Percentiles rank a stretch among this genome's conserved stretches.
phyloP scores from a whole-genome alignment of 75 land plant species.

The Pinus tabuliformis region DNA sequence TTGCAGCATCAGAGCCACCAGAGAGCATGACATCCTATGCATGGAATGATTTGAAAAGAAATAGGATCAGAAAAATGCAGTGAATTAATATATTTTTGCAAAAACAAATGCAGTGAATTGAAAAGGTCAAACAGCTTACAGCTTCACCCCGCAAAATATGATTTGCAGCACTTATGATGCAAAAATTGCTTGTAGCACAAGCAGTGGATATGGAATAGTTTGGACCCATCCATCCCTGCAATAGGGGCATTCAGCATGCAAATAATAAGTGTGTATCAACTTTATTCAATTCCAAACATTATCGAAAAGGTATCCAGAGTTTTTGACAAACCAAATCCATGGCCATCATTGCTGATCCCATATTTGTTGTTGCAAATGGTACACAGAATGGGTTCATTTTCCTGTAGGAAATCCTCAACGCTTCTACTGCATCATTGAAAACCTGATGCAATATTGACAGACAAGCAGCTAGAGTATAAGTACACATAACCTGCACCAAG shows the following conservation, averaged over 20 bases:
- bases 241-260: conserved; percentile 1
- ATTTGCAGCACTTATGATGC: conserved; percentile 46
- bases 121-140: conserved; percentile 13
- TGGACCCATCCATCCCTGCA: conserved; percentile 55
- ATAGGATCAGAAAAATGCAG: neutral
- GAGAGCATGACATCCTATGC: conserved; percentile 45
- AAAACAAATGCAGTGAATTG: neutral
- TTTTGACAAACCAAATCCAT: conserved; percentile 36
- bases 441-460: conserved; percentile 24
- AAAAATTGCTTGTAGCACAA: conserved; percentile 58
- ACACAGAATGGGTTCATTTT: conserved; percentile 54
- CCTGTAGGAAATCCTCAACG: conserved; percentile 34
- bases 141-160: conserved; percentile 47
- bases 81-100: neutral
- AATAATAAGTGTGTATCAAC: neutral
- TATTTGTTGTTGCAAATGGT: conserved; percentile 44
- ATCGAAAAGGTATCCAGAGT: neutral
- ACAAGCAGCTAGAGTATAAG: neutral
- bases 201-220: conserved; percentile 50
- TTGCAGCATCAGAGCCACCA: conserved; percentile 56
- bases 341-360: conserved; percentile 57
- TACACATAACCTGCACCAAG: neutral
- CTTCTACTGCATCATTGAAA: conserved; percentile 47
- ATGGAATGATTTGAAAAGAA: neutral
- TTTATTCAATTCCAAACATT: neutral